Evolutionary conservation across 768 basidiomycete genomes (phyloP), one percentile per base, ranked within the genome.

Genomic region (Kwoniella botswanensis): DNA sequence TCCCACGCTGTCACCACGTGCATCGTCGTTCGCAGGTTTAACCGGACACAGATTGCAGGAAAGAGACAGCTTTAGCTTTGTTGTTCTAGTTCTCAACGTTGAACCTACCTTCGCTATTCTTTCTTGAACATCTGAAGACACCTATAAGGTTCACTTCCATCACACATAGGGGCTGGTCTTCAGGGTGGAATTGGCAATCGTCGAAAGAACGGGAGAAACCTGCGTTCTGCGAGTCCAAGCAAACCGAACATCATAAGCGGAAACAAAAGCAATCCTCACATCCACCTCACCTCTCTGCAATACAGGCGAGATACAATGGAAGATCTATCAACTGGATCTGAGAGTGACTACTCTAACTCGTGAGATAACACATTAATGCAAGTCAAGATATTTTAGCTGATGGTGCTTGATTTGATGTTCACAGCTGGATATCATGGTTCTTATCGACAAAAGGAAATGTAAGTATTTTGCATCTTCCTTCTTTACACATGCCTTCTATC

Each of bases 351-450:
- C 83, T 93, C 94, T 71, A 96, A 93, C 71, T 80, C 81, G 94
- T 95, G 76, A 82, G 90, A 78, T 35, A 21, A 1, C 35, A 9
- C 6, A 17, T 41, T 13, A 17, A 22, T 35, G 35, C 1, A 9
- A 21, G 52, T 55, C 18, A 21, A 2, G 4, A 15, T 41, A 11
- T 1, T 15, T 4, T 18, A 66, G 56, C 56, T 57, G 35, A 53
- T 61, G 21, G 3, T 26, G 22, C 29, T 12, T 12, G 24, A 17
- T 26, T 26, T 26, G 26, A 50, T 35, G 21, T 50, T 15, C 15
- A 22, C 41, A 95, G 93, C 57, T 98, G 94, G 94, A 95, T 96
- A 76, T 93, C 94, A 3, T 98, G 94, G 94, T 97, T 98, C 80
- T 86, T 98, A 5, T 93, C 93, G 22, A 94, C 93, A 21, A 97